Evolutionary conservation across 169 alveolate species (phyloP).

Genomic region (Cystoisospora suis): DNA sequence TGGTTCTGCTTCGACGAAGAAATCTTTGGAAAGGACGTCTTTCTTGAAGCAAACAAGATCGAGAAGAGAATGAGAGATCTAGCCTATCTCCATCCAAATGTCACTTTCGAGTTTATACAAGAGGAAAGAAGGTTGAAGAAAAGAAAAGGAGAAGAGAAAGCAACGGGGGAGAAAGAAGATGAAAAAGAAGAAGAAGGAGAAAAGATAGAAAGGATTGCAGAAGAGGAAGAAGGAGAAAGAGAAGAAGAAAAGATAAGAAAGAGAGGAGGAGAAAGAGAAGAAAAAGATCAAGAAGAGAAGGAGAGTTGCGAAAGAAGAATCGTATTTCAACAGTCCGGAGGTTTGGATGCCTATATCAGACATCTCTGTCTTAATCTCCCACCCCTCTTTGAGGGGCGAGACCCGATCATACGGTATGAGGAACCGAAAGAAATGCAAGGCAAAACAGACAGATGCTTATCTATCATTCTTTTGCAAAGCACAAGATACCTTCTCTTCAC

Average conservation of each 20-base stretch:
- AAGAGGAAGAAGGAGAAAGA: not conserved
- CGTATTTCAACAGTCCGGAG: not conserved
- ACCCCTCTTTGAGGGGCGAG: not conserved
- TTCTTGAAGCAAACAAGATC: slow-evolving; percentile 58
- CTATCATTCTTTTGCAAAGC: not conserved
- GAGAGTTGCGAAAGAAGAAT: not conserved
- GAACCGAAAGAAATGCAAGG: not conserved
- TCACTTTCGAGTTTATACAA: not conserved
- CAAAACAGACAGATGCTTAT: not conserved
- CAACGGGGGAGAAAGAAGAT: not conserved
- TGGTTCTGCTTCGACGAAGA: slow-evolving; percentile 62
- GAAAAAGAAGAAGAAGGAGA: not conserved
- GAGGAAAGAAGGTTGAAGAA: not conserved
- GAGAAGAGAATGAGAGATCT: slow-evolving; percentile 61
- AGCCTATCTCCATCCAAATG: slow-evolving; percentile 50
- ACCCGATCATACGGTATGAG: not conserved
- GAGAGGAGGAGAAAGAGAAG: not conserved
- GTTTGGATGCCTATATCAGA: not conserved
- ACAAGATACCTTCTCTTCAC: not conserved
- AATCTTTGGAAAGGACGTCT: slow-evolving; percentile 61
- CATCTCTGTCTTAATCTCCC: not conserved
- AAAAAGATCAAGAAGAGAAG: not conserved
- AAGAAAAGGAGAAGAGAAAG: not conserved
- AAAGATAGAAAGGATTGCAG: not conserved
- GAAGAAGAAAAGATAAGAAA: not conserved